Base-by-base conservation (phyloP, 2,329 filamentous ascomycete genomes). In the Gaeumannomyces sp. region DNA sequence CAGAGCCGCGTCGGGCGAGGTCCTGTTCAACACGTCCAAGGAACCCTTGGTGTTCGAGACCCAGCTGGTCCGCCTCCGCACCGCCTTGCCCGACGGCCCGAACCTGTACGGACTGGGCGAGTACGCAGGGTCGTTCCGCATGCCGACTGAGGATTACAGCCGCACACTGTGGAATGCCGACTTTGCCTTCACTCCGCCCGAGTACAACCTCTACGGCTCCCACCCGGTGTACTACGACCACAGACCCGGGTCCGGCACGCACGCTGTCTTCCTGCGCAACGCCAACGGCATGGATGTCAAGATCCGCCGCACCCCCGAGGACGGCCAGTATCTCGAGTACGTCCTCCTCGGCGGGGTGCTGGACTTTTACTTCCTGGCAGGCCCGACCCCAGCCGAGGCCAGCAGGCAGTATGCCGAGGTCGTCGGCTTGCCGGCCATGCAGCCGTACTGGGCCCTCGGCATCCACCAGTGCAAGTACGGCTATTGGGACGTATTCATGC, bases 381-480 rank as follows among this genome's bases (percentile, higher is more conserved):
- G 92, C 0, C 89, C 90, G 0, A 86, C 82, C 0, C 87, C 88
- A 65, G 80, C 83, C 8, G 84, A 88, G 16, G 87, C 93, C 29
- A 90, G 86, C 22, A 86, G 85, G 72, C 83, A 89, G 56, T 95
- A 94, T 72, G 67, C 75, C 78, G 65, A 87, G 83, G 84, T 88
- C 1, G 79, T 89, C 63, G 91, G 91, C 0, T 77, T 91, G 6
- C 91, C 91, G 1, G 87, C 87, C 0, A 88, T 94, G 85, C 89
- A 93, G 72, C 88, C 90, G 69, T 95, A 95, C 77, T 94, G 86
- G 81, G 86, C 88, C 0, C 86, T 96, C 66, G 92, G 92, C 0
- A 94, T 84, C 72, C 92, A 96, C 69, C 91, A 96, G 73, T 94
- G 91, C 70, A 83, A 90, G 66, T 95, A 91, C 87, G 92, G 91